These are phyloP conservation scores for Saccharomyces uvarum DNA, from an alignment of 1,139 yeast species.

Conservation along the genomic window DNA sequence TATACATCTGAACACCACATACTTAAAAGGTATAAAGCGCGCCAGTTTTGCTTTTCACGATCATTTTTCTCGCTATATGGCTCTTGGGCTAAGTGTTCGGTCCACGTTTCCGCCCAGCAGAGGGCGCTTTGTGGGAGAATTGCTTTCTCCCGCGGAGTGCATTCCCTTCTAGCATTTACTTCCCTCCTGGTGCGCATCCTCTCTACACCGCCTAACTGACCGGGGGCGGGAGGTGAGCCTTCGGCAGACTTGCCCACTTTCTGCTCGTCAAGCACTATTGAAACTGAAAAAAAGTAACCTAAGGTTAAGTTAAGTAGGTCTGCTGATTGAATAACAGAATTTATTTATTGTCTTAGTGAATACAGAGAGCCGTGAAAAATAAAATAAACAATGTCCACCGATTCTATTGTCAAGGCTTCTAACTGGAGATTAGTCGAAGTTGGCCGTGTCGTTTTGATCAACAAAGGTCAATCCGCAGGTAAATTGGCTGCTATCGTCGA, in stretches of 20 bases:
- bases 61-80: too few species aligned
- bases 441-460: constrained; percentile 95
- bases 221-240: not conserved
- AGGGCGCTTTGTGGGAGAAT: not conserved
- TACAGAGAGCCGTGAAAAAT: constrained; percentile 13
- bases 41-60: too few species aligned
- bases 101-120: not conserved
- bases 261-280: not conserved
- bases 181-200: not conserved
- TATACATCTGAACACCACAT: too few species aligned
- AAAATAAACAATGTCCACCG: constrained; percentile 44
- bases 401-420: constrained; percentile 85
- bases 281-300: not conserved
- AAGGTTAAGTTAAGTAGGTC: not conserved
- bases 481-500: constrained; percentile 94
- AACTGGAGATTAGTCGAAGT: constrained; percentile 99
- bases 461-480: constrained; percentile 60
- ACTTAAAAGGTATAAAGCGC: too few species aligned
- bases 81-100: too few species aligned
- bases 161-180: not conserved
- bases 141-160: not conserved
- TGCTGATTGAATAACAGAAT: not conserved
- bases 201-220: not conserved
- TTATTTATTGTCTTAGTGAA: constrained; percentile 3
- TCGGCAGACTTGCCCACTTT: not conserved